A percentile compares a stretch with the other conserved stretches of the same genome.
These are phyloP conservation scores for Backusella psychrophila DNA, from an alignment of 192 early-diverging fungal species.

Conservation along the genomic window DNA sequence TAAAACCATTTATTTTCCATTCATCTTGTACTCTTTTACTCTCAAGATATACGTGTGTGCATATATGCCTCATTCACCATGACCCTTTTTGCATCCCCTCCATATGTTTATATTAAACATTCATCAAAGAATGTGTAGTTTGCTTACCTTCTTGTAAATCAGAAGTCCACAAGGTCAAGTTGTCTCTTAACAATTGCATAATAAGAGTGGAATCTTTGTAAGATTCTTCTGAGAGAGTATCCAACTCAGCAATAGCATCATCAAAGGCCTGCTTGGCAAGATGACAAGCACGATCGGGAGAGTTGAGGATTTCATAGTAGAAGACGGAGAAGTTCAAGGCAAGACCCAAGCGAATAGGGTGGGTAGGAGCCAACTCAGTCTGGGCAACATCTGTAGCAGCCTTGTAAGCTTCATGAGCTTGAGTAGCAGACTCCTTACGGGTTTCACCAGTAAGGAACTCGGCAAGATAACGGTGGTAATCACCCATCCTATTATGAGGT, in stretches of 20 bases:
- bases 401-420: slow-evolving; percentile 94
- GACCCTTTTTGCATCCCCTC: slow-evolving; percentile 4
- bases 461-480: slow-evolving; percentile 99
- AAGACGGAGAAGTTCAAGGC: slow-evolving; percentile 99
- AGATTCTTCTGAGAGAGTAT: slow-evolving; percentile 97
- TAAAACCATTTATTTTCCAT: slow-evolving; percentile 36
- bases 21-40: background rate
- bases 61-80: slow-evolving; percentile 84
- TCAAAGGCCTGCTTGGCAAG: slow-evolving; percentile 97
- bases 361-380: slow-evolving; percentile 93
- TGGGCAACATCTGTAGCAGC: slow-evolving; percentile 92
- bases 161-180: slow-evolving; percentile 98
- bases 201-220: slow-evolving; percentile 99
- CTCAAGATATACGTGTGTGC: slow-evolving; percentile 60
- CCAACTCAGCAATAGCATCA: slow-evolving; percentile 98
- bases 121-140: slow-evolving; percentile 67
- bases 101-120: slow-evolving; percentile 75
- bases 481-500: slow-evolving; percentile 79
- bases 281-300: slow-evolving; percentile 95
- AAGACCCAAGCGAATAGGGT: slow-evolving; percentile 97
- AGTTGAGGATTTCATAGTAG: slow-evolving; percentile 99
- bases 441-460: slow-evolving; percentile 91
- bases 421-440: slow-evolving; percentile 77
- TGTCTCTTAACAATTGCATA: slow-evolving; percentile 99
- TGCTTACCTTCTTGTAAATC: slow-evolving; percentile 85